Evolutionary conservation across 345 rosid genomes (phyloP).

Genomic region (Aquilaria malaccensis): DNA sequence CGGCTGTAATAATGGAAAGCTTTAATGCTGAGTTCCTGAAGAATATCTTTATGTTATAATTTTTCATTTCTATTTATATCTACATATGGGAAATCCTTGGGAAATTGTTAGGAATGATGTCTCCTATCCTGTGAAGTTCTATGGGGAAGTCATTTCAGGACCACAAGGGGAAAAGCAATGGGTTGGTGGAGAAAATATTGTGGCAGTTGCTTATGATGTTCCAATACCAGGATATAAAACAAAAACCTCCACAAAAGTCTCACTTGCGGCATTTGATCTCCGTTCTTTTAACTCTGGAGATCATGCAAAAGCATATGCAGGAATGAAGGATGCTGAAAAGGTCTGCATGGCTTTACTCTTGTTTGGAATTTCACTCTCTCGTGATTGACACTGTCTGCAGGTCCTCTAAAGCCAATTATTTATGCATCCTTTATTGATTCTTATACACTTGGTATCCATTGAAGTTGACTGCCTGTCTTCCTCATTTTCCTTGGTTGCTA

Average conservation of each 20-base stretch:
- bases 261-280: constrained; percentile 59
- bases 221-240: constrained; percentile 86
- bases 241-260: constrained; percentile 69
- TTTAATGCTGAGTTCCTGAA: no score
- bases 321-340: constrained; percentile 58
- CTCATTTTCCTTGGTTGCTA: no score
- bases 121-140: constrained; percentile 64
- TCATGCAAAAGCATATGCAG: constrained; percentile 51
- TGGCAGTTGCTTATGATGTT: constrained; percentile 70
- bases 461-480: no score
- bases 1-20: no score
- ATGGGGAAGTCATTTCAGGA: constrained; percentile 59
- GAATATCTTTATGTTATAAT: no score
- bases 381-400: no score
- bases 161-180: constrained; percentile 63
- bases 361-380: no score
- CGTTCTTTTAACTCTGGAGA: constrained; percentile 58
- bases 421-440: no score
- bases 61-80: no score
- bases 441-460: no score
- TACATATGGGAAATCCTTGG: constrained; percentile 80
- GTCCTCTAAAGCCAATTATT: no score
- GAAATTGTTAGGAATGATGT: constrained; percentile 78
- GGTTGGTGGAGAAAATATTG: constrained; percentile 78
- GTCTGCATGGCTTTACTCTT: constrained; percentile 12